These are phyloP conservation scores for Colletotrichum falcatum DNA, from an alignment of 2,329 filamentous ascomycete species.

Conservation along the genomic window DNA sequence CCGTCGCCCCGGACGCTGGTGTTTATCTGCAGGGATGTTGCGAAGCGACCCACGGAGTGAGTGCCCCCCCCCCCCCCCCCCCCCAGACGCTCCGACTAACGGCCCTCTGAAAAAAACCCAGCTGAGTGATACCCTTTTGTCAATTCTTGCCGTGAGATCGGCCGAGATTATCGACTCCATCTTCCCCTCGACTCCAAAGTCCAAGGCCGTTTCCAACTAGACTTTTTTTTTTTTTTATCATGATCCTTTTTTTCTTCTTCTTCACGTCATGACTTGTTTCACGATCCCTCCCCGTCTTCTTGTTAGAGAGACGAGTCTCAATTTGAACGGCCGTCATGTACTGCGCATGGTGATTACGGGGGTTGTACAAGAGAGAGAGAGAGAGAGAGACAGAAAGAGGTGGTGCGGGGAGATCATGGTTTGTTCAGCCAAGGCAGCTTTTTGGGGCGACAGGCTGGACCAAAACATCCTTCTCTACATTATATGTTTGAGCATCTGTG, in stretches of 20 bases:
- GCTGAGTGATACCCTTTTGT: conserved; percentile 85
- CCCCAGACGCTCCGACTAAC: conserved; percentile 41
- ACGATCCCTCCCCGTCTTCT: not conserved
- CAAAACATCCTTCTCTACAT: conserved; percentile 14
- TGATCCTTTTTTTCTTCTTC: not conserved
- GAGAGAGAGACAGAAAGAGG: not conserved
- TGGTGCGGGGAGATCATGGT: not conserved
- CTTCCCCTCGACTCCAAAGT: conserved; percentile 57
- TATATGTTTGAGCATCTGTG: not conserved
- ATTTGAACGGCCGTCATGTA: not conserved
- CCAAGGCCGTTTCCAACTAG: conserved; percentile 37
- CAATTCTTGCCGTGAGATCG: conserved; percentile 79
- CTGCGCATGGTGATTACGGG: not conserved
- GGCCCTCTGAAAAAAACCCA: conserved; percentile 49
- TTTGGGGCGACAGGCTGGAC: conserved; percentile 5
- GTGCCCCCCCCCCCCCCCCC: conserved; percentile 52
- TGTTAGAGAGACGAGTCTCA: conserved; percentile 17
- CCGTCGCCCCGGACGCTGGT: conserved; percentile 79
- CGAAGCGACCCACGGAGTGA: conserved; percentile 90
- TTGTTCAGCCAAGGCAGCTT: conserved; percentile 15
- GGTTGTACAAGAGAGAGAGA: not conserved
- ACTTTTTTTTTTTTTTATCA: not conserved
- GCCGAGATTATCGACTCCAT: conserved; percentile 83
- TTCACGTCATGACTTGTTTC: not conserved
- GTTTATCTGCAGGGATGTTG: conserved; percentile 96